Evolutionary conservation across 2,329 filamentous ascomycete species (phyloP).

Genomic region (Elsinoe necatrix): DNA sequence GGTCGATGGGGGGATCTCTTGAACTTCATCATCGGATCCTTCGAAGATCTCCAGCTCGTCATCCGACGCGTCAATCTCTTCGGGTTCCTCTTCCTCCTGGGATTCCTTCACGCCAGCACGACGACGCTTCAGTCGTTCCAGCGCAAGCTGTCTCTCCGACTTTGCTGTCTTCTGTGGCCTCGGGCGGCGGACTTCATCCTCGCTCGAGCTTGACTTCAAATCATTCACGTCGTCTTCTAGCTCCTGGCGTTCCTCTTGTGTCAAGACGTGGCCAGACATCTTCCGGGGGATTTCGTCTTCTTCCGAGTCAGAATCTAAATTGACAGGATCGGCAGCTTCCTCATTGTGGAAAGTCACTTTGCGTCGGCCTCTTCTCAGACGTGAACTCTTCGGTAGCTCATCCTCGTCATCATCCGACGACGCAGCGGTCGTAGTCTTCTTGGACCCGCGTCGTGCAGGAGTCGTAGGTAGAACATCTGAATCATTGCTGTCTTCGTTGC

Average conservation of each 20-base stretch:
- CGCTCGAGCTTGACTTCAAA: slow-evolving; percentile 28
- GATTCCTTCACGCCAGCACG: slow-evolving; percentile 27
- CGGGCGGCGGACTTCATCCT: slow-evolving; percentile 21
- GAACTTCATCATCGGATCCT: slow-evolving; percentile 21
- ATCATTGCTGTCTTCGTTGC: slow-evolving; percentile 2
- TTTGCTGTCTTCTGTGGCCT: slow-evolving; percentile 26
- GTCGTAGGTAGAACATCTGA: slow-evolving; percentile 15
- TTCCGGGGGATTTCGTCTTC: neutral
- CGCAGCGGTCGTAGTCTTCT: neutral
- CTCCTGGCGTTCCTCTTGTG: slow-evolving; percentile 33
- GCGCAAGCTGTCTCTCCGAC: slow-evolving; percentile 33
- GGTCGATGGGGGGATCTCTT: slow-evolving; percentile 21
- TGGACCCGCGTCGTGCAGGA: slow-evolving; percentile 17
- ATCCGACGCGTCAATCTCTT: slow-evolving; percentile 16
- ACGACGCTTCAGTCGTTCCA: slow-evolving; percentile 37
- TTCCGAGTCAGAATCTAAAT: neutral
- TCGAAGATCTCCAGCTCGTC: slow-evolving; percentile 21
- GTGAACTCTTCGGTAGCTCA: slow-evolving; percentile 20
- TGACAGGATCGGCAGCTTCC: neutral
- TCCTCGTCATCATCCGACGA: slow-evolving; percentile 21
- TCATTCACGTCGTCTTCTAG: slow-evolving; percentile 40
- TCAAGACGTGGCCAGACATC: slow-evolving; percentile 17
- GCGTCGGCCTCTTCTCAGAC: slow-evolving; percentile 17
- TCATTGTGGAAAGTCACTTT: neutral
- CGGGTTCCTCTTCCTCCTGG: slow-evolving; percentile 18